Conservation (phyloP, 768 basidiomycete species). For the Naganishia randhawae region DNA sequence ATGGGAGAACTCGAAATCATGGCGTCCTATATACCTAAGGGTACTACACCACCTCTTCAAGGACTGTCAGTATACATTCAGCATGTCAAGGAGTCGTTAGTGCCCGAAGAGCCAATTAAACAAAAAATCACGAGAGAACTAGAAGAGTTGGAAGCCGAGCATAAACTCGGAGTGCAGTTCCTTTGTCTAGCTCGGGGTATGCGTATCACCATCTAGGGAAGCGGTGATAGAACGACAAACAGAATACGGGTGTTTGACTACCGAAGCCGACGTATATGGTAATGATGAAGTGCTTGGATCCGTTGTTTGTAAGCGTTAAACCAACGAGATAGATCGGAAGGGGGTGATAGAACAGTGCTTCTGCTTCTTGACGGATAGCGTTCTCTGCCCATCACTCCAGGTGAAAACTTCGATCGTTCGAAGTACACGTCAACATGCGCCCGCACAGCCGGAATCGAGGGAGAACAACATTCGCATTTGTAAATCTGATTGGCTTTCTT, state of each 20-base stretch:
- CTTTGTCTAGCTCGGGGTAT: constrained; percentile 13
- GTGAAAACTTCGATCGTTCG: too few relatives aligned
- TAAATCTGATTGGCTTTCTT: too few relatives aligned
- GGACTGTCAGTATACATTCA: constrained; percentile 63
- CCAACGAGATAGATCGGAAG: too few relatives aligned
- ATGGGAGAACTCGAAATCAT: constrained; percentile 68
- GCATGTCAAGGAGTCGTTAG: constrained; percentile 78
- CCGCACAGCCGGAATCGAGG: too few relatives aligned
- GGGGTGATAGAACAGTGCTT: too few relatives aligned
- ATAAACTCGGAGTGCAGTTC: constrained; percentile 16
- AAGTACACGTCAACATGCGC: too few relatives aligned
- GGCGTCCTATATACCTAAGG: constrained; percentile 54
- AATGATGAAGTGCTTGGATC: background rate
- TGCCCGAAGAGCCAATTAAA: constrained; percentile 38
- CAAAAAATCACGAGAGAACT: constrained; percentile 14
- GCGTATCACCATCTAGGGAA: constrained; percentile 4
- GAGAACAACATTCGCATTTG: too few relatives aligned
- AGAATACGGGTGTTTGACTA: background rate
- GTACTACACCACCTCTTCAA: constrained; percentile 43
- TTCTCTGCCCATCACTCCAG: too few relatives aligned
- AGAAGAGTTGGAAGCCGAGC: constrained; percentile 8
- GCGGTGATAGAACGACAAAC: background rate
- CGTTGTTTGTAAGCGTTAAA: background rate
- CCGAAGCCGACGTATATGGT: background rate
- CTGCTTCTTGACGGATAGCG: too few relatives aligned